Conservation (phyloP, 371 early-diverging fungal species). For the Mortierella sp. region DNA sequence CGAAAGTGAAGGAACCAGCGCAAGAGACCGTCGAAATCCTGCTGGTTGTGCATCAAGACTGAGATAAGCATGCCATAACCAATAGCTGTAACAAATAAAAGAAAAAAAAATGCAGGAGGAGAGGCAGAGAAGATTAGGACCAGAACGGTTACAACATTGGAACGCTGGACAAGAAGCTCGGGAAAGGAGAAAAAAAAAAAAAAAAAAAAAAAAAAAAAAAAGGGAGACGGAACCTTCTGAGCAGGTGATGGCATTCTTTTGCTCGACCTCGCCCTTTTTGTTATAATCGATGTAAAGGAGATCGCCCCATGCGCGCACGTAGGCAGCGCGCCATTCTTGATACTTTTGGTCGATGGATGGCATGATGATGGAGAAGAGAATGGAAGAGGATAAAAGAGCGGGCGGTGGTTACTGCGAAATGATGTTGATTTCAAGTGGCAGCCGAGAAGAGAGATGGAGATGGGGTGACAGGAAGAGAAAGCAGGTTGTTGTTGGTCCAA, state of each 20-base stretch:
- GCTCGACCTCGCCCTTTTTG: constrained; percentile 51
- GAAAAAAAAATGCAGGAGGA: not conserved
- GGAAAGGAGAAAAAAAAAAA: not conserved
- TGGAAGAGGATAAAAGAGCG: not conserved
- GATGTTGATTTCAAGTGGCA: no score
- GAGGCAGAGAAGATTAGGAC: not conserved
- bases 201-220: not conserved
- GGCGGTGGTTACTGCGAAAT: not conserved
- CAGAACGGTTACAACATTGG: not conserved
- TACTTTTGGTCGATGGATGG: constrained; percentile 45
- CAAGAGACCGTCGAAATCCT: constrained; percentile 68
- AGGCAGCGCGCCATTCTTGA: constrained; percentile 35
- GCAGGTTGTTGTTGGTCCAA: not conserved
- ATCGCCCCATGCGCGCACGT: constrained; percentile 47
- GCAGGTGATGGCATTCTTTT: constrained; percentile 48
- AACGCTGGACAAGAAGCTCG: not conserved
- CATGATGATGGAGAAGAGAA: constrained; percentile 26
- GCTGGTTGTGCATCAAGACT: constrained; percentile 66
- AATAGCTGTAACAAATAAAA: constrained; percentile 15
- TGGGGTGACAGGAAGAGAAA: not conserved
- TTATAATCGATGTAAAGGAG: constrained; percentile 50
- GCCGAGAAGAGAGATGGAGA: constrained; percentile 1
- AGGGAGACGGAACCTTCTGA: constrained; percentile 35
- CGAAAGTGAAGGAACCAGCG: constrained; percentile 65
- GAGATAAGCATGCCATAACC: constrained; percentile 74